These are phyloP conservation scores for Fusarium subtropicale DNA, from an alignment of 2,329 filamentous ascomycete genomes.

Conservation along the genomic window DNA sequence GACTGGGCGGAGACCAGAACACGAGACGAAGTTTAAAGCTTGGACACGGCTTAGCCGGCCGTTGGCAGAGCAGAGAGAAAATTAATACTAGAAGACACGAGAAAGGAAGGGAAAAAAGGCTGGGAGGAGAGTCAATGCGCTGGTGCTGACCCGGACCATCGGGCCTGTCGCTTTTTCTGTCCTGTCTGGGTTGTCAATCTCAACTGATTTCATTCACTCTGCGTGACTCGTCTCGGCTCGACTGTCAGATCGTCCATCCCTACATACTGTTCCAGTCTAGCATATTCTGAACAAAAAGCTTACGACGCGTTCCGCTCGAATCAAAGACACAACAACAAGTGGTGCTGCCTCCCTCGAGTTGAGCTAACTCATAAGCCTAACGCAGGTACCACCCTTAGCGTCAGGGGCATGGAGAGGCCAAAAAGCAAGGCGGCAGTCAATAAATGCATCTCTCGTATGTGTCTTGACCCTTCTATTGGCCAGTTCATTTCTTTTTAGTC, in stretches of 20 bases:
- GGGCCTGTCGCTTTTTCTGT: background rate
- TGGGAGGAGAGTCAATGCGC: background rate
- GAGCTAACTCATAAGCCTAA: slow-evolving; percentile 2
- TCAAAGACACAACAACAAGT: background rate
- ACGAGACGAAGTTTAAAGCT: slow-evolving; percentile 1
- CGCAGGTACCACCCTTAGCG: slow-evolving; percentile 5
- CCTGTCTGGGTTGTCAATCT: background rate
- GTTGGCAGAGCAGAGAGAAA: background rate
- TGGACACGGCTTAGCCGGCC: slow-evolving; percentile 1
- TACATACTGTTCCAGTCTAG: background rate
- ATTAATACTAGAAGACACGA: background rate
- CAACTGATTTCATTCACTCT: background rate
- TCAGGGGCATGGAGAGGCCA: background rate
- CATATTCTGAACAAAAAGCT: background rate
- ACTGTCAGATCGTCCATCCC: background rate
- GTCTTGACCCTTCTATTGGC: background rate
- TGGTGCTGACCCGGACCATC: background rate
- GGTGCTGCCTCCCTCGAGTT: background rate
- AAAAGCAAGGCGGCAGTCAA: background rate
- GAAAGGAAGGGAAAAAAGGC: background rate
- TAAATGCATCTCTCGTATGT: slow-evolving; percentile 3
- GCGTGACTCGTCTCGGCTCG: background rate
- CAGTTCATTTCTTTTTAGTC: background rate
- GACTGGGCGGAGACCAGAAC: background rate
- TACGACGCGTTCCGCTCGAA: slow-evolving; percentile 3